A percentile compares a stretch with the other conserved stretches of the same genome.
Evolutionary conservation across 768 basidiomycete species (phyloP).

Genomic region (Tylopilus felleus): DNA sequence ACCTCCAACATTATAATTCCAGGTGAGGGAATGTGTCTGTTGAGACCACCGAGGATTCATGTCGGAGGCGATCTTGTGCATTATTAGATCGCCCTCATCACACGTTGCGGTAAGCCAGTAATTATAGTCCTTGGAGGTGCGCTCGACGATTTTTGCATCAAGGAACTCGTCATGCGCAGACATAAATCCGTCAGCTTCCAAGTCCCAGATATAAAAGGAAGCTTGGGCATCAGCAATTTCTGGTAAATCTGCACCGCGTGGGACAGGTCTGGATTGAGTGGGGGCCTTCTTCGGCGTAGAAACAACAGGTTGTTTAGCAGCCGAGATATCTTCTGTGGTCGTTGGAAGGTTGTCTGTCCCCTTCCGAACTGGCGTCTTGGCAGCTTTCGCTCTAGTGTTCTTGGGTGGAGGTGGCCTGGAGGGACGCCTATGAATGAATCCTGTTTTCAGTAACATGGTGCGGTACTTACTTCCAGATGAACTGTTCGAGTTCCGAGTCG

Average conservation of each 20-base stretch:
- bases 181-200: conserved; percentile 45
- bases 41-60: conserved; percentile 71
- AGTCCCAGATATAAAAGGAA: conserved; percentile 62
- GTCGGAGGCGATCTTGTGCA: conserved; percentile 59
- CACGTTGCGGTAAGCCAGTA: conserved; percentile 59
- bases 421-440: neutral
- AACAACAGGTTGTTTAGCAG: conserved; percentile 4
- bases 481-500: conserved; percentile 71
- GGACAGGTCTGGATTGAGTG: conserved; percentile 17
- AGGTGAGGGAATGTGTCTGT: conserved; percentile 73
- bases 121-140: conserved; percentile 42
- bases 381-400: conserved; percentile 14
- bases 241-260: conserved; percentile 18
- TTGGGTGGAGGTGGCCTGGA: conserved; percentile 24
- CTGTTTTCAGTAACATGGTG: neutral
- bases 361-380: conserved; percentile 11
- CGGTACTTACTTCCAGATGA: conserved; percentile 74
- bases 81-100: conserved; percentile 48
- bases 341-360: conserved; percentile 3
- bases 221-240: conserved; percentile 43
- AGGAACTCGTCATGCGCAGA: conserved; percentile 48
- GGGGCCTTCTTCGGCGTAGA: conserved; percentile 14
- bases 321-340: conserved; percentile 1
- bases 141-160: conserved; percentile 49
- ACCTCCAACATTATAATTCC: conserved; percentile 70